phyloP scores from a whole-genome alignment of 495 filamentous ascomycete genomes.

The Xylaria sp. region DNA sequence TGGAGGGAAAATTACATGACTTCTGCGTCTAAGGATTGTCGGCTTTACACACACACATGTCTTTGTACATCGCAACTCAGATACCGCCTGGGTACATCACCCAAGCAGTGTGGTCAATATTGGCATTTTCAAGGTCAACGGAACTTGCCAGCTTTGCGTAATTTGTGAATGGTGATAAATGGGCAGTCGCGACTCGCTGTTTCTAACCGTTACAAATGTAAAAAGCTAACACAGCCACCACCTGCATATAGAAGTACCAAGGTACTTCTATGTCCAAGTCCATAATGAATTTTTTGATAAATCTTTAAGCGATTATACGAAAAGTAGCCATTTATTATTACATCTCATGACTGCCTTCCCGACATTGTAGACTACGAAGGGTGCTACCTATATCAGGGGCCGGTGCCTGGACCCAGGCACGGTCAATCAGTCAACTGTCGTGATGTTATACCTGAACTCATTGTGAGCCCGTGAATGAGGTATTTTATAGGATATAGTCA shows the following conservation, averaged over 20 bases:
- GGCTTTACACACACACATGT: background rate
- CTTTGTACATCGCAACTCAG: background rate
- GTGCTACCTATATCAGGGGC: too few relatives aligned
- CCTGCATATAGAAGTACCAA: background rate
- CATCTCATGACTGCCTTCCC: background rate
- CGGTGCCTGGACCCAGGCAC: too few relatives aligned
- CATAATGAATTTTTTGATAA: background rate
- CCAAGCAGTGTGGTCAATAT: conserved; percentile 7
- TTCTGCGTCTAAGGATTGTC: background rate
- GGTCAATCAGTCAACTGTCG: background rate
- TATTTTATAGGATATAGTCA: background rate
- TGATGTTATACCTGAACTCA: background rate
- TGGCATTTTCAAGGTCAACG: background rate
- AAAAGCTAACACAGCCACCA: background rate
- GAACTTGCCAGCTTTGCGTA: background rate
- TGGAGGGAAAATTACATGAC: background rate
- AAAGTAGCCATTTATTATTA: background rate
- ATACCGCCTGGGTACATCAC: background rate
- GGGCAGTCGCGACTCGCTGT: background rate
- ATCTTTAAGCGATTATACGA: background rate
- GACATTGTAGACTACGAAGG: too few relatives aligned
- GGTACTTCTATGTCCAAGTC: background rate
- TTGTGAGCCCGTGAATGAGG: background rate
- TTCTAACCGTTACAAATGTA: background rate
- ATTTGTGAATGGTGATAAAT: background rate